Base-by-base conservation (phyloP, 2,329 filamentous ascomycete species). In the Escovopsis sp. region DNA sequence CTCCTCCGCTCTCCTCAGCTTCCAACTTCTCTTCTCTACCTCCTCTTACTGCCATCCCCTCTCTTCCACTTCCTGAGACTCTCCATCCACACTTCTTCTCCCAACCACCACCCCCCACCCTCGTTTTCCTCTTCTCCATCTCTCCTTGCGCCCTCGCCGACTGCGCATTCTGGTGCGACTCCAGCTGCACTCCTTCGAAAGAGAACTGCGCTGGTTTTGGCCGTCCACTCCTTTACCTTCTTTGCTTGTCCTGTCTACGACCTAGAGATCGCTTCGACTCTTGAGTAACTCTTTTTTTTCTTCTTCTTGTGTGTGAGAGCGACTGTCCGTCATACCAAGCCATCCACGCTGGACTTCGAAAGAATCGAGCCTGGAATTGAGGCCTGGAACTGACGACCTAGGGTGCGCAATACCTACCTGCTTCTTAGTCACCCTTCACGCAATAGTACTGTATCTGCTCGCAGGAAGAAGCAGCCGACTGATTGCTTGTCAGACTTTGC, bases 201-300 rank as follows among this genome's bases (percentile, higher is more conserved):
- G 59, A 61, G 67, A 67, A 70, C 66, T 61, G 35, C 64, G 61
- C 70, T 76, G 73, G 72, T 70, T 62, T 73, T 62, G 69, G 58
- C 72, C 71, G 72, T 75, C 72, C 72, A 65, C 69, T 75, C 72
- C 67, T 72, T 64, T 62, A 49, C 26, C 26, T 9, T 6, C 5
- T 30, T 30, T 30, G 26, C 26, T 30, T 9, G 26, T 9, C 26
- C 26, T 30, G 26, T 30, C 26, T 30, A 5, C 6, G 26, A 30
- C 9, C 26, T 30, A 30, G 26, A 30, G 9, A 30, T 30, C 9
- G 26, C 9, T 30, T 30, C 26, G 26, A 30, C 26, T 6, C 9
- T 30, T 30, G 26, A 9, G 26, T 5, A 30, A 30, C 26, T 30
- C 26, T 9, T 9, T 30, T 30, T 9, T 30, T 30, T 9, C 6